A percentile compares a stretch with the other conserved stretches of the same genome.
These are phyloP conservation scores for Allomyces macrogynus DNA, from an alignment of 192 early-diverging fungal genomes.

Conservation along the genomic window DNA sequence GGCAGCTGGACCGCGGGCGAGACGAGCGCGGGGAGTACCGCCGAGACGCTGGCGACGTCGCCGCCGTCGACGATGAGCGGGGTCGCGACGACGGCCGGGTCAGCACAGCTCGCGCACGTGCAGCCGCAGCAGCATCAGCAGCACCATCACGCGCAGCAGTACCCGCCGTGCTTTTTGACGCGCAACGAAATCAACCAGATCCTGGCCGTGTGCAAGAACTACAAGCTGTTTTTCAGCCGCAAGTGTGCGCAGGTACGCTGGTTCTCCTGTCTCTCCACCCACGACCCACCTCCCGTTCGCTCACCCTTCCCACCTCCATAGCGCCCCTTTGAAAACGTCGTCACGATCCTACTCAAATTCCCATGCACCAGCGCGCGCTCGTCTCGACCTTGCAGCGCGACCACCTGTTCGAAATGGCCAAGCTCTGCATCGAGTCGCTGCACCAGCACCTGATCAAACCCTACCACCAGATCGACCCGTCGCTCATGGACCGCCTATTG, in stretches of 20 bases:
- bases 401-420: constrained; percentile 28
- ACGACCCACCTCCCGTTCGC: neutral
- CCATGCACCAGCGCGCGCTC: constrained; percentile 19
- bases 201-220: constrained; percentile 19
- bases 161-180: constrained; percentile 4
- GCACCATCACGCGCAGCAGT: neutral
- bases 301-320: neutral
- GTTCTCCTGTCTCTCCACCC: constrained; percentile 15
- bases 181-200: constrained; percentile 22
- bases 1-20: no score
- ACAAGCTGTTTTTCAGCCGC: constrained; percentile 12
- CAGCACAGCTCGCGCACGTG: neutral
- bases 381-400: constrained; percentile 20
- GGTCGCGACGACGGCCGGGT: neutral
- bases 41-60: no score
- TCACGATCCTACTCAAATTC: constrained; percentile 24
- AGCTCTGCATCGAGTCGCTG: constrained; percentile 18
- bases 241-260: neutral
- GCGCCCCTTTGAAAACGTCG: constrained; percentile 23
- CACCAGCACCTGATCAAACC: constrained; percentile 7
- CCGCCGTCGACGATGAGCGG: neutral
- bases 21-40: no score
- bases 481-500: constrained; percentile 12
- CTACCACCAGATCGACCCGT: constrained; percentile 9
- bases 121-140: neutral